Conservation (phyloP, 306 rosid genomes). For the Rosa multiflora region DNA sequence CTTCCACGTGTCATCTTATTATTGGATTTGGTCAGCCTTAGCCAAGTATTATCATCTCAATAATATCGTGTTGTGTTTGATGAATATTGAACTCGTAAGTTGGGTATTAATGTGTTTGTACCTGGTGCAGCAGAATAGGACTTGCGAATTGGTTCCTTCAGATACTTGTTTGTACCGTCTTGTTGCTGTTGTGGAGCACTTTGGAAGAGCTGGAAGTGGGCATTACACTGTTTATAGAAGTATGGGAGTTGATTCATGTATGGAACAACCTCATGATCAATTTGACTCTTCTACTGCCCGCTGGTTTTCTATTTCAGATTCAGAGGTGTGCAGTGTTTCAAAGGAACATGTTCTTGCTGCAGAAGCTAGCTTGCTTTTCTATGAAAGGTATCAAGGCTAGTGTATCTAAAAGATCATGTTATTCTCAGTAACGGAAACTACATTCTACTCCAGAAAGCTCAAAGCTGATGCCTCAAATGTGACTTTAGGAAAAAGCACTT, state of each 20-base stretch:
- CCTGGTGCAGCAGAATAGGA: conserved; percentile 43
- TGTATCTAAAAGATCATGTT: not conserved
- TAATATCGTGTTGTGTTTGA: not conserved
- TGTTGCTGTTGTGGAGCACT: conserved; percentile 84
- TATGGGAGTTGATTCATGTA: conserved; percentile 32
- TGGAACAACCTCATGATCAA: conserved; percentile 22
- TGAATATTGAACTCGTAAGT: not conserved
- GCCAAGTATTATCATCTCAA: too few relatives aligned
- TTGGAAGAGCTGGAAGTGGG: conserved; percentile 79
- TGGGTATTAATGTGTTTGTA: conserved; percentile 5
- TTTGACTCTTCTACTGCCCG: conserved; percentile 26
- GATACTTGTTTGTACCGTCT: conserved; percentile 58
- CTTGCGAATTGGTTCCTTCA: conserved; percentile 30
- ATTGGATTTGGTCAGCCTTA: too few relatives aligned
- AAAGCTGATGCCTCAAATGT: not conserved
- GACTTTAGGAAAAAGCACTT: not conserved
- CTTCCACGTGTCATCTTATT: too few relatives aligned
- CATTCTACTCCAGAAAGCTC: conserved; percentile 1
- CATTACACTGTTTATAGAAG: conserved; percentile 93
- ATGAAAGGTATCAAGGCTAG: conserved; percentile 53
- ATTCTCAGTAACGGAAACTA: not conserved
- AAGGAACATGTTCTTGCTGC: conserved; percentile 68
- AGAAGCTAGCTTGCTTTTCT: conserved; percentile 93
- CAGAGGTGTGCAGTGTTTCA: conserved; percentile 66
- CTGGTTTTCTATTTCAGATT: conserved; percentile 89